Evolutionary conservation across 768 basidiomycete species (phyloP), one percentile per base, ranked within the genome.

Genomic region (Amanita jacksonii): DNA sequence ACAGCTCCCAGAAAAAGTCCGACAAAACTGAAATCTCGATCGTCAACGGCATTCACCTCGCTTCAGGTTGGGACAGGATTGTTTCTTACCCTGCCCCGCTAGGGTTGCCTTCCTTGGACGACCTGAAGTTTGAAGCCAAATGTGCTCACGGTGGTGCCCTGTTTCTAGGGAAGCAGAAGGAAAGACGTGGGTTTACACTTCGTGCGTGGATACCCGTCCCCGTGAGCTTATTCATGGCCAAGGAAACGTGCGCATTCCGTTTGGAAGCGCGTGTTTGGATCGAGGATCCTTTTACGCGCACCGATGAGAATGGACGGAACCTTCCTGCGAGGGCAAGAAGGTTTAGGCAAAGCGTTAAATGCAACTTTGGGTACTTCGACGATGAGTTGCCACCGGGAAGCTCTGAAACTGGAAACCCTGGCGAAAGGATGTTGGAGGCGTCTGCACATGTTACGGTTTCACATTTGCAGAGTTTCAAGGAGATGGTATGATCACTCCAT

Each of bases 201-300:
- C 43, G 34, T 2, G 43, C 43, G 5, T 43, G 34, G 43, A 34
- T 43, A 5, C 43, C 43, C 34, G 24, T 43, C 5, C 34, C 25
- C 12, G 4, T 16, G 16, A 43, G 34, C 15, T 15, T 43, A n/a
- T 43, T 43, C 13, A 16, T 34, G 22, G 18, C 16, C 12, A 43
- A 28, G 10, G 43, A 43, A 18, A 43, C 43, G 22, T 43, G 43
- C 34, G 36, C 25, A 24, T 43, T 43, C 24, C 43, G 43, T 24
- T 5, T 43, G 16, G 43, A 43, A 4, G 43, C 43, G 33, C 23
- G 43, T 3, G 24, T 35, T 2, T 35, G 43, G 43, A 24, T 43
- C 18, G 43, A 43, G 15, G 23, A 36, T 20, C 33, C 33, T 5
- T 36, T 25, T 28, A 16, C 10, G 25, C n/a, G 10, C n/a, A n/a